Evolutionary conservation across 805 yeast genomes (phyloP).

Genomic region (Lachancea mirantina): DNA sequence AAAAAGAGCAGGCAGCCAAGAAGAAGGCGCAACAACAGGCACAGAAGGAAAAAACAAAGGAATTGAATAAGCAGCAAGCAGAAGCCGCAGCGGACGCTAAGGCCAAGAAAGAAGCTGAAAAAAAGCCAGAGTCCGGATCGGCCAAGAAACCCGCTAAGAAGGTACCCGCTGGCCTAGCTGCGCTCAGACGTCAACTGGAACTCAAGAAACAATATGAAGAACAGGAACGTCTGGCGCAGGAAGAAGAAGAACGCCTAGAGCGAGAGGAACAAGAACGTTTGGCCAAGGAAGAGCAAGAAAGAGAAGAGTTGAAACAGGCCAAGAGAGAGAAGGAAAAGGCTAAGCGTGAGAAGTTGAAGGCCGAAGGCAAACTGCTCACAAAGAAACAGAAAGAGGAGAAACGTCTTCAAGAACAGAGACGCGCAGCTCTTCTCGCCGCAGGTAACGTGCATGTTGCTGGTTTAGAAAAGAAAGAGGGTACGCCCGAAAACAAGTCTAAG

Average conservation of each 20-base stretch:
- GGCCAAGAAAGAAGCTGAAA: constrained; percentile 28
- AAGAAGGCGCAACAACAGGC: constrained; percentile 69
- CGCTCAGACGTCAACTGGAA: constrained; percentile 83
- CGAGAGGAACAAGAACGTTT: constrained; percentile 44
- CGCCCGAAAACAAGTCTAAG: constrained; percentile 42
- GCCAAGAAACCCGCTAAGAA: constrained; percentile 60
- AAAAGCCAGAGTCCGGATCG: constrained; percentile 29
- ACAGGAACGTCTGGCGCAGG: constrained; percentile 64
- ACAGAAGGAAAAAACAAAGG: constrained; percentile 50
- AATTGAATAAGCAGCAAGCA: constrained; percentile 35
- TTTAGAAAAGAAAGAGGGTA: constrained; percentile 35
- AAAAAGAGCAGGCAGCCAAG: constrained; percentile 82
- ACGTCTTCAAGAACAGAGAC: constrained; percentile 78
- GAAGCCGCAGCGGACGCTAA: constrained; percentile 30
- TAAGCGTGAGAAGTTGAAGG: constrained; percentile 85
- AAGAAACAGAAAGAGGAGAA: constrained; percentile 94
- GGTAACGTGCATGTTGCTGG: constrained; percentile 74
- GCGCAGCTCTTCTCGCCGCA: constrained; percentile 71
- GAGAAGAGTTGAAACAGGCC: constrained; percentile 50
- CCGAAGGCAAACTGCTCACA: constrained; percentile 90
- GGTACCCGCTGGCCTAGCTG: constrained; percentile 86
- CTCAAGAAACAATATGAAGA: constrained; percentile 83
- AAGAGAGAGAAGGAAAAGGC: constrained; percentile 85
- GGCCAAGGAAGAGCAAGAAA: constrained; percentile 38
- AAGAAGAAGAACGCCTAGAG: constrained; percentile 56